Evolutionary conservation across 352 stramenopile genomes (phyloP).

Genomic region (Pythium phragmiticola): DNA sequence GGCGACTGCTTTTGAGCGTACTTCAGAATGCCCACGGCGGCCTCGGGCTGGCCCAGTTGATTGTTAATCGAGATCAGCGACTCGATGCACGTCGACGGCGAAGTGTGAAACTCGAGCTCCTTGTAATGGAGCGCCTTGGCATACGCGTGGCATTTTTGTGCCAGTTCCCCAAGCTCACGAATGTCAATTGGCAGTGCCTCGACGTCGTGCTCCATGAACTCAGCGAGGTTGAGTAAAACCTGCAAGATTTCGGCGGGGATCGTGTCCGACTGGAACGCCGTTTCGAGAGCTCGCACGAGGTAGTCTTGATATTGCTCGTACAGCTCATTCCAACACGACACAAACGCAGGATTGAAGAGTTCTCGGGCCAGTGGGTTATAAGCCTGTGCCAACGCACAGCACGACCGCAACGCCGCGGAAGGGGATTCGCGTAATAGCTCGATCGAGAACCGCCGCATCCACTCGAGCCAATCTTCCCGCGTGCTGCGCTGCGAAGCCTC

Average conservation of each 20-base stretch:
- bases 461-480: conserved; percentile 98
- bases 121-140: conserved; percentile 99
- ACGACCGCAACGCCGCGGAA: conserved; percentile 93
- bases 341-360: conserved; percentile 99
- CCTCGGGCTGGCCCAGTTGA: conserved; percentile 94
- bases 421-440: conserved; percentile 97
- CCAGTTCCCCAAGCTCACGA: conserved; percentile 94
- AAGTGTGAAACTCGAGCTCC: conserved; percentile 97
- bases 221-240: conserved; percentile 97
- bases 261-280: conserved; percentile 91
- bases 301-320: conserved; percentile 92
- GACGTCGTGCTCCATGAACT: conserved; percentile 99
- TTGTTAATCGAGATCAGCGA: conserved; percentile 99
- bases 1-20: conserved; percentile 83
- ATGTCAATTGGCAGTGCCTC: conserved; percentile 97
- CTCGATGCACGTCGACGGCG: conserved; percentile 93
- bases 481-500: conserved; percentile 82
- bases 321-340: conserved; percentile 97
- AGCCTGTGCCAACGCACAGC: conserved; percentile 95
- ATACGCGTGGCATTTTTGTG: conserved; percentile 98
- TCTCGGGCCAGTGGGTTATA: conserved; percentile 97
- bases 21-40: conserved; percentile 97
- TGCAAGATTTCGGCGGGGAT: conserved; percentile 98
- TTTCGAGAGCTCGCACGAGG: conserved; percentile 94
- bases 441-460: conserved; percentile 97